Conservation (phyloP, 345 rosid species). For the Limnanthes douglasii region DNA sequence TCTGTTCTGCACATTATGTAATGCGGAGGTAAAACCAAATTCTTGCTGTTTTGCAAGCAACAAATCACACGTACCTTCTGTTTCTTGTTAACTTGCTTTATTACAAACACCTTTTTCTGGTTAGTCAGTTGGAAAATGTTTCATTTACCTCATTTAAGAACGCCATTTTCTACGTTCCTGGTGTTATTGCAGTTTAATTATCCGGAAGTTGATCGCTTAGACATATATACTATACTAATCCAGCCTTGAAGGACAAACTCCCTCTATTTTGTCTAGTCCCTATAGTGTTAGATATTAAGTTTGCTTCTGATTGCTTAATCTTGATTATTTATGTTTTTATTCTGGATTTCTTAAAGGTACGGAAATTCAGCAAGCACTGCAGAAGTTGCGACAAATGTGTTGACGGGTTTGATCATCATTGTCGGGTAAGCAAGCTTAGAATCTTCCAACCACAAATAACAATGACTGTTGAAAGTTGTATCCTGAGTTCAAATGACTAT, state of each 20-base stretch:
- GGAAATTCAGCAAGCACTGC: conserved; percentile 92
- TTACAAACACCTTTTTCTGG: too few species aligned
- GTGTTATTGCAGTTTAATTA: too few species aligned
- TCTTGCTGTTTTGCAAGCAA: not conserved
- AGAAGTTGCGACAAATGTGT: conserved; percentile 92
- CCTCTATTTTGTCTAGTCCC: too few species aligned
- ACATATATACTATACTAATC: too few species aligned
- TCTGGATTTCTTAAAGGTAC: conserved; percentile 29
- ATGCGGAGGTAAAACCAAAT: conserved; percentile 50
- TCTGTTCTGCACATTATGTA: conserved; percentile 80
- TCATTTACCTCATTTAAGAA: too few species aligned
- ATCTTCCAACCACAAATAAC: too few species aligned
- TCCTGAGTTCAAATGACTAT: too few species aligned
- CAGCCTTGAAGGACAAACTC: too few species aligned
- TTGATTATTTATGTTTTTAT: not conserved
- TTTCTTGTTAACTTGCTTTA: not conserved
- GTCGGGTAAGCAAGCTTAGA: conserved; percentile 67
- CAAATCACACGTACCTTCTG: not conserved
- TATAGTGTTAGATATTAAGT: not conserved
- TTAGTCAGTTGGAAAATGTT: too few species aligned
- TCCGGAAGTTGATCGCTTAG: too few species aligned
- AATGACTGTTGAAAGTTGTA: too few species aligned
- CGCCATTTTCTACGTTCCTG: too few species aligned
- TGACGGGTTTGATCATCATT: conserved; percentile 97
- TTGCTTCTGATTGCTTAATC: not conserved